Percentiles rank a stretch among this genome's conserved stretches.
phyloP scores from a whole-genome alignment of 228 moss, liverwort and hornwort genomes.

The Sphagnum fallax region DNA sequence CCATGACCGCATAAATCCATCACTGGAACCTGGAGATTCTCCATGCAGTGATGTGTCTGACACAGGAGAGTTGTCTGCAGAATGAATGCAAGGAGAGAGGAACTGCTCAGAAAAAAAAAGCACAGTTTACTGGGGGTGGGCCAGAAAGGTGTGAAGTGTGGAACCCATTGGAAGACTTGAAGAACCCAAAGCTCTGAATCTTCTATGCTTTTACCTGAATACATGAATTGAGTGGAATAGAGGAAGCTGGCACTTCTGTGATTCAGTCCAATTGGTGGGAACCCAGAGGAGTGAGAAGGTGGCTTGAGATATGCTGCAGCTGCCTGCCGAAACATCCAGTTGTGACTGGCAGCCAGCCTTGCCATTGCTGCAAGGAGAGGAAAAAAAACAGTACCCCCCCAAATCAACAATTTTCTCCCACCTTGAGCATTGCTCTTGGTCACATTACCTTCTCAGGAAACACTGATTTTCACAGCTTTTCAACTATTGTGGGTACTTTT shows the following conservation, averaged over 20 bases:
- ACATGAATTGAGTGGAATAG: constrained; percentile 26
- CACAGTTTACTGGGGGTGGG: neutral
- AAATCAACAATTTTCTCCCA: neutral
- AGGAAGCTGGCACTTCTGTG: constrained; percentile 18
- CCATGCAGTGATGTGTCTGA: constrained; percentile 14
- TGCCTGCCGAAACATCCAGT: constrained; percentile 33
- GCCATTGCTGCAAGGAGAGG: constrained; percentile 25
- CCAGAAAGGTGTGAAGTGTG: constrained; percentile 29
- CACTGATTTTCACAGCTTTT: too few relatives aligned
- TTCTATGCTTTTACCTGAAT: constrained; percentile 19
- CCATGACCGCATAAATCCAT: constrained; percentile 29
- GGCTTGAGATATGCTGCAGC: constrained; percentile 48
- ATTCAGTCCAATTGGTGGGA: constrained; percentile 24
- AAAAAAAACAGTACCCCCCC: neutral
- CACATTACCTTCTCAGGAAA: too few relatives aligned
- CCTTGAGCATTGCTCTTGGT: too few relatives aligned
- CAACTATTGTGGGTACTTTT: too few relatives aligned
- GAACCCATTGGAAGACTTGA: too few relatives aligned
- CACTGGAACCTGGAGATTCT: constrained; percentile 17
- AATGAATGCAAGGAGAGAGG: constrained; percentile 55
- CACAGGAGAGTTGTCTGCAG: constrained; percentile 36
- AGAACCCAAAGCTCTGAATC: constrained; percentile 25
- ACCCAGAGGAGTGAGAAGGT: constrained; percentile 37
- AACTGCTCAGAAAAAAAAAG: constrained; percentile 11
- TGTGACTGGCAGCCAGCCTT: constrained; percentile 32